phyloP scores from a whole-genome alignment of 495 filamentous ascomycete species.

The Astrothelium macrocarpum region DNA sequence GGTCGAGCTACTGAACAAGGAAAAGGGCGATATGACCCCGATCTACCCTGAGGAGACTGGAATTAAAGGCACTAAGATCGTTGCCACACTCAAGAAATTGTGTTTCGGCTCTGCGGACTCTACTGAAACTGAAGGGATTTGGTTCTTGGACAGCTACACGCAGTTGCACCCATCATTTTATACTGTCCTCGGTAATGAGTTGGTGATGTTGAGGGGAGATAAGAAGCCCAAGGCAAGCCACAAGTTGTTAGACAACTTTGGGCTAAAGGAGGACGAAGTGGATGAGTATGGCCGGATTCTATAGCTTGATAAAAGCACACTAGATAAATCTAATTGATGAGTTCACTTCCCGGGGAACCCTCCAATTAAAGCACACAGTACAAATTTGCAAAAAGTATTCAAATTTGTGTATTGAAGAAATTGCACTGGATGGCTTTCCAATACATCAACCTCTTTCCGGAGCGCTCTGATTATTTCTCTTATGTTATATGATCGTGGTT shows the following conservation, averaged over 20 bases:
- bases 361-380: too few species aligned
- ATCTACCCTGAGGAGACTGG: background rate
- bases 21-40: background rate
- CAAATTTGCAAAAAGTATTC: too few species aligned
- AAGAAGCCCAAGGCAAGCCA: slow-evolving; percentile 40
- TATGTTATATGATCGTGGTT: too few species aligned
- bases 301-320: too few species aligned
- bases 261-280: slow-evolving; percentile 9
- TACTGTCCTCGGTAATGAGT: slow-evolving; percentile 55
- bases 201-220: slow-evolving; percentile 57
- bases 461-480: too few species aligned
- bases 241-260: slow-evolving; percentile 15
- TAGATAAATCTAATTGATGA: too few species aligned
- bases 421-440: too few species aligned
- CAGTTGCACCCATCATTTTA: slow-evolving; percentile 50
- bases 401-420: too few species aligned
- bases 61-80: slow-evolving; percentile 63
- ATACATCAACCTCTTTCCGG: too few species aligned
- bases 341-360: too few species aligned
- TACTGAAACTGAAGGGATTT: slow-evolving; percentile 13
- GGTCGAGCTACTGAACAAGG: background rate
- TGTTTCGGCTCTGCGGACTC: slow-evolving; percentile 3
- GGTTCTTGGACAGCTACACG: slow-evolving; percentile 49
- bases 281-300: slow-evolving; percentile 8
- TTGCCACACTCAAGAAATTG: slow-evolving; percentile 50